Evolutionary conservation across 768 basidiomycete species (phyloP), one percentile per base, ranked within the genome.

Genomic region (Sarcodon sp.): DNA sequence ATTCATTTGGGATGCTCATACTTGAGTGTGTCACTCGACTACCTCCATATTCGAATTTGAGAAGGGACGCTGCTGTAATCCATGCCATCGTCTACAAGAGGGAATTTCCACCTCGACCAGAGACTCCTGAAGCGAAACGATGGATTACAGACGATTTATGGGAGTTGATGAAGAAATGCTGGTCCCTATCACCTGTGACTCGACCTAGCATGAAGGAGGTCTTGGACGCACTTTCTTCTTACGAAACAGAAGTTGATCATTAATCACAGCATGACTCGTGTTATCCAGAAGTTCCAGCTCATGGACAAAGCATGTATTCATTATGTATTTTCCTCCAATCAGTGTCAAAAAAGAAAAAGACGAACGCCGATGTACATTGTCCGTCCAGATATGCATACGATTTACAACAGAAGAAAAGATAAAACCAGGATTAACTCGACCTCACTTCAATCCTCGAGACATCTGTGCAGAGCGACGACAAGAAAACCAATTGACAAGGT

Each of bases 1-100:
- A 79, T 51, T 75, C 76, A 3, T 81, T 70, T 47, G 73, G 70
- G 9, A 81, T 81, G 80, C 68, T 74, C 10, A 65, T 76, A 33
- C 65, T 81, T 21, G 79, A 81, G 53, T 68, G 79, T 44, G 56
- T 77, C 33, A 80, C 79, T 5, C 66, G 65, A 31, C 69, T 73
- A 56, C 59, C 58, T 35, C 80, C 80, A 0, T 81, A 73, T 55
- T 58, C 70, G 8, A 66, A 77, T 46, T 66, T 66, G 43, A 72
- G 61, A 53, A 64, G 72, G 15, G 76, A 80, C 53, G 63, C 73
- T 8, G 59, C 67, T 27, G 77, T 81, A 18, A 66, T 78, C 37
- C 64, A 63, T 49, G 67, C 69, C 49, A 65, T 78, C 34, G 53
- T 66, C 1, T 55, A 61, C 3, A 58, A 66, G 35, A 60, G 64